These are phyloP conservation scores for Entomortierella parvispora DNA, from an alignment of 192 early-diverging fungal genomes.

Conservation along the genomic window DNA sequence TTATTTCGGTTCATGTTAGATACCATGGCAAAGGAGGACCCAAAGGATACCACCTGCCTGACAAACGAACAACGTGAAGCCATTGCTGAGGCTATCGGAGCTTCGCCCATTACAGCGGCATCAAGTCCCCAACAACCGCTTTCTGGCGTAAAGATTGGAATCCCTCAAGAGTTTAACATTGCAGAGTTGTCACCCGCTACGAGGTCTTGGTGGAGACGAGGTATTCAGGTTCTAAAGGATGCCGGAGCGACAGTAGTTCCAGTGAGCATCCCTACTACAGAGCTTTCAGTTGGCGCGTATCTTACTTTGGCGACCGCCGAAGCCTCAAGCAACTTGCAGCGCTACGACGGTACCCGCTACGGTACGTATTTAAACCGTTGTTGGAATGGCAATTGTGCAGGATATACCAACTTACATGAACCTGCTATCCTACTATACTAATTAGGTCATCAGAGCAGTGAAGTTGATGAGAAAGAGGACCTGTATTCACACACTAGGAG, in stretches of 20 bases:
- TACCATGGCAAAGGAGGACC: conserved; percentile 65
- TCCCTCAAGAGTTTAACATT: conserved; percentile 77
- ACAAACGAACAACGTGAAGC: conserved; percentile 18
- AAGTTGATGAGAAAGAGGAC: conserved; percentile 20
- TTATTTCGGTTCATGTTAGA: no score
- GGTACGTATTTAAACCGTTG: conserved; percentile 53
- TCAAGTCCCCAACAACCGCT: conserved; percentile 7
- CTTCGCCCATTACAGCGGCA: background rate
- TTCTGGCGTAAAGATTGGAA: conserved; percentile 10
- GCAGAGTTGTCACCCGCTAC: conserved; percentile 71
- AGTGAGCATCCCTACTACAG: conserved; percentile 77
- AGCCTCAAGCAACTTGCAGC: conserved; percentile 89
- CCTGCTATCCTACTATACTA: background rate
- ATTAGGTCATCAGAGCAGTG: conserved; percentile 52
- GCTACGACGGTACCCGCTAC: conserved; percentile 90
- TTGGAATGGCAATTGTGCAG: background rate
- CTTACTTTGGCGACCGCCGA: conserved; percentile 91
- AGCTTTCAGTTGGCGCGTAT: conserved; percentile 82
- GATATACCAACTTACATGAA: background rate
- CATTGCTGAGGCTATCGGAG: conserved; percentile 8
- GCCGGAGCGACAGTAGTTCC: conserved; percentile 75
- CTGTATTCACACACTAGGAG: conserved; percentile 73
- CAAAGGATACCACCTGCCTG: conserved; percentile 68
- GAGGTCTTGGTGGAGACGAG: conserved; percentile 66
- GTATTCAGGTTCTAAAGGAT: conserved; percentile 62